Conservation (phyloP, 306 rosid species). For the Neltuma alba region DNA sequence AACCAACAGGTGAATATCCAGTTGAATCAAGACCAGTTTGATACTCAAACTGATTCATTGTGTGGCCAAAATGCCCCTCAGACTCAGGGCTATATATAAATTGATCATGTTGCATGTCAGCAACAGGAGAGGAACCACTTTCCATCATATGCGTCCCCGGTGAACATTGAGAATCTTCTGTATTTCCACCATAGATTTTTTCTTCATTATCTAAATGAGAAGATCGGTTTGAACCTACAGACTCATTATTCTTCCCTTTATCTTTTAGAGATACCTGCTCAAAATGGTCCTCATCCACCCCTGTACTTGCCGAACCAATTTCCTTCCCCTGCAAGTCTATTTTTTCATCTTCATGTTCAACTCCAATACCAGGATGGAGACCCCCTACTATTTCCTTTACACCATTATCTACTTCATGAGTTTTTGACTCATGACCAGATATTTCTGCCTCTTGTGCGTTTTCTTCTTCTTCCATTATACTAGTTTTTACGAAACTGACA, state of each 20-base stretch:
- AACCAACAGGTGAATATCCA: slow-evolving; percentile 59
- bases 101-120: slow-evolving; percentile 48
- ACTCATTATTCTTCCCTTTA: slow-evolving; percentile 51
- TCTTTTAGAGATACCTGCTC: slow-evolving; percentile 78
- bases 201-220: slow-evolving; percentile 57
- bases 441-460: slow-evolving; percentile 49
- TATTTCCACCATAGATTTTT: slow-evolving; percentile 47
- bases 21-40: slow-evolving; percentile 57
- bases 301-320: slow-evolving; percentile 38
- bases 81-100: slow-evolving; percentile 47
- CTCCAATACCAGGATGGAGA: slow-evolving; percentile 39
- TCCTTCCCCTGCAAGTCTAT: slow-evolving; percentile 40
- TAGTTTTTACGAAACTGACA: slow-evolving; percentile 36
- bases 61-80: slow-evolving; percentile 50
- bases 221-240: slow-evolving; percentile 46
- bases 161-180: slow-evolving; percentile 48
- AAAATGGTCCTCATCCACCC: slow-evolving; percentile 55
- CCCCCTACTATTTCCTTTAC: slow-evolving; percentile 39
- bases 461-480: slow-evolving; percentile 81
- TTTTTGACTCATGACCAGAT: slow-evolving; percentile 45
- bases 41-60: slow-evolving; percentile 49
- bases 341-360: slow-evolving; percentile 36
- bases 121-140: slow-evolving; percentile 53
- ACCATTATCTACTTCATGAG: slow-evolving; percentile 40
- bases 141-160: slow-evolving; percentile 45